phyloP scores from a whole-genome alignment of 345 rosid species.

The Citrus unshiu region DNA sequence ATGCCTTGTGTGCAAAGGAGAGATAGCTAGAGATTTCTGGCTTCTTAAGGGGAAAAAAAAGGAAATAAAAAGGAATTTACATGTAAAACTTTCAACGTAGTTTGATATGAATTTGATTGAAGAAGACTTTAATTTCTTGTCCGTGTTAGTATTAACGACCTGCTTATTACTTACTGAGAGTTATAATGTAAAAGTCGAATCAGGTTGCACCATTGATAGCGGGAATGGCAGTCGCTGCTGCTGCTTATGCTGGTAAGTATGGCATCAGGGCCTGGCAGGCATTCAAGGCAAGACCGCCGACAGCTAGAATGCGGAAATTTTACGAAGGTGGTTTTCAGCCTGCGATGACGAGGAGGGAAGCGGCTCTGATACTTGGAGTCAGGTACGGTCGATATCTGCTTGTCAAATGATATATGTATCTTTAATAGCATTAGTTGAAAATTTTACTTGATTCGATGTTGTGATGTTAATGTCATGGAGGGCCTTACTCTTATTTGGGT shows the following conservation, averaged over 20 bases:
- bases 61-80: no score
- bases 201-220: slow-evolving; percentile 75
- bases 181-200: neutral
- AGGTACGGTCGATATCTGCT: slow-evolving; percentile 36
- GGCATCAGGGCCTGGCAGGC: slow-evolving; percentile 91
- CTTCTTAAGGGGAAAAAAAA: neutral
- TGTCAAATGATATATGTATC: neutral
- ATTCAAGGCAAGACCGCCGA: slow-evolving; percentile 68
- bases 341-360: slow-evolving; percentile 72
- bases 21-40: neutral
- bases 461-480: neutral
- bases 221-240: slow-evolving; percentile 75
- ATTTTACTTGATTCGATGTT: neutral
- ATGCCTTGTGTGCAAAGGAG: neutral
- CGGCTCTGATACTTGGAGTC: slow-evolving; percentile 83
- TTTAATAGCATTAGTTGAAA: neutral
- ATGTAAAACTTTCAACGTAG: neutral
- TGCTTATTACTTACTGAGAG: neutral
- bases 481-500: neutral
- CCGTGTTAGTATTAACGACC: neutral
- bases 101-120: neutral
- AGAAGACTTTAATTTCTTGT: neutral
- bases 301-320: slow-evolving; percentile 49
- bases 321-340: slow-evolving; percentile 89
- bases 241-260: slow-evolving; percentile 75